These are phyloP conservation scores for Backusella tarrabulga DNA, from an alignment of 192 early-diverging fungal species.

Conservation along the genomic window DNA sequence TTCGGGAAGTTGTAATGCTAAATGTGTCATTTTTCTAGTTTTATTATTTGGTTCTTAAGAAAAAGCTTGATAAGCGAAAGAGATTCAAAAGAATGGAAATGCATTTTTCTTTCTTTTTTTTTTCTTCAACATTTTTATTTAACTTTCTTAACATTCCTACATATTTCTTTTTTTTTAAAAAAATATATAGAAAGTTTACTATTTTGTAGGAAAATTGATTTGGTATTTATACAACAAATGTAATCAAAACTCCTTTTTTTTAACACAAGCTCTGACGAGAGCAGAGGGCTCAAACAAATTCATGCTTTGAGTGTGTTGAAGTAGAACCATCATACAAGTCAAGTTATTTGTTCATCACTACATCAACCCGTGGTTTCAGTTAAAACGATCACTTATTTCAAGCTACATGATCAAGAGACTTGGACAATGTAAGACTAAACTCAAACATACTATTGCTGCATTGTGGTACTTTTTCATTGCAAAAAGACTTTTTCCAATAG, in stretches of 20 bases:
- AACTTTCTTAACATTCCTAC: neutral
- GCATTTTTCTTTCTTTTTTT: neutral
- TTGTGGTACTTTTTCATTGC: neutral
- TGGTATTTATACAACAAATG: constrained; percentile 3
- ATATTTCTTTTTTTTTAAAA: neutral
- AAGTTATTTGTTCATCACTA: neutral
- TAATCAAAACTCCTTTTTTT: neutral
- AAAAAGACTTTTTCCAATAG: neutral
- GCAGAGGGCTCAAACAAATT: neutral
- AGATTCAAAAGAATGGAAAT: neutral
- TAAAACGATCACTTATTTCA: neutral
- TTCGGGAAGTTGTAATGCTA: constrained; percentile 10
- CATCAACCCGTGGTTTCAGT: neutral
- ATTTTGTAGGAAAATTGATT: neutral
- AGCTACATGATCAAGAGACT: neutral
- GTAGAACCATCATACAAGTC: no score
- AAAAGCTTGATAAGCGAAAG: neutral
- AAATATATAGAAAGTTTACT: neutral
- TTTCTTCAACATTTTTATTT: neutral
- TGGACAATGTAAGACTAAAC: neutral
- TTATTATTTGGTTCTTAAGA: neutral
- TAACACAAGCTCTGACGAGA: neutral
- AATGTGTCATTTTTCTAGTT: neutral
- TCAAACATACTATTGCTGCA: no score
- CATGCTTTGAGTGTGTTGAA: neutral